phyloP scores from a whole-genome alignment of 139 green algal species.

The Chlorella vulgaris region DNA sequence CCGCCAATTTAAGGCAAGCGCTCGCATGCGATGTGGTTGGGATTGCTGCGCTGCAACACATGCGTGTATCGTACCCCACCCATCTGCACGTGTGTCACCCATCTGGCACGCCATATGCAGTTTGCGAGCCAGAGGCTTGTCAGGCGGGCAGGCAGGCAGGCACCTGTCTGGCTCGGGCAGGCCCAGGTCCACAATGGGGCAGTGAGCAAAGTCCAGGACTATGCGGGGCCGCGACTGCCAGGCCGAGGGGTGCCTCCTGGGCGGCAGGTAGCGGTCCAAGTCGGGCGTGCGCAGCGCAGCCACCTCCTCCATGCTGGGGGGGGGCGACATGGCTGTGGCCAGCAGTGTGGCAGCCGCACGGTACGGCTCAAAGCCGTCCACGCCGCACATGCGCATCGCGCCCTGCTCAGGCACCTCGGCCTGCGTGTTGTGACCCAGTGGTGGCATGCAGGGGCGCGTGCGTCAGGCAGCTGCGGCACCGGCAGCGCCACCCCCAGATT shows the following conservation, averaged over 20 bases:
- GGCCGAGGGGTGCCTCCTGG: conserved; percentile 36
- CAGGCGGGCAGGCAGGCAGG: not conserved
- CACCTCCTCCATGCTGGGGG: conserved; percentile 60
- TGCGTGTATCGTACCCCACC: too few relatives aligned
- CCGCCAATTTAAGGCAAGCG: too few relatives aligned
- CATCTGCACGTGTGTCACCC: not conserved
- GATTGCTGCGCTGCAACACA: too few relatives aligned
- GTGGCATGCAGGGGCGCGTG: not conserved
- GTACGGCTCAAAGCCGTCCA: conserved; percentile 86
- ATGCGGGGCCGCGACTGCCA: conserved; percentile 17
- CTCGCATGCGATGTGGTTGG: too few relatives aligned
- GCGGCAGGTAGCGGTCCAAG: conserved; percentile 64
- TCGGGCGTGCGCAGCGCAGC: conserved; percentile 71
- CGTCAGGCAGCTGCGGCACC: not conserved
- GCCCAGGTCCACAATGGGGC: conserved; percentile 72
- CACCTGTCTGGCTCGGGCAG: conserved; percentile 52
- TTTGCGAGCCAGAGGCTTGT: not conserved
- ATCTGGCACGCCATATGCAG: not conserved
- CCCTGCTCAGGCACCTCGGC: conserved; percentile 78
- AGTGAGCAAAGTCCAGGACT: conserved; percentile 66
- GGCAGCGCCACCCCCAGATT: too few relatives aligned
- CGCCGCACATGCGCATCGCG: conserved; percentile 72
- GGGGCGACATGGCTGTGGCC: conserved; percentile 42
- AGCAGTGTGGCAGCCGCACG: conserved; percentile 62
- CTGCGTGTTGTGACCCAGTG: conserved; percentile 60